Conservation (phyloP, 2,329 filamentous ascomycete genomes). For the Fusarium globosum region DNA sequence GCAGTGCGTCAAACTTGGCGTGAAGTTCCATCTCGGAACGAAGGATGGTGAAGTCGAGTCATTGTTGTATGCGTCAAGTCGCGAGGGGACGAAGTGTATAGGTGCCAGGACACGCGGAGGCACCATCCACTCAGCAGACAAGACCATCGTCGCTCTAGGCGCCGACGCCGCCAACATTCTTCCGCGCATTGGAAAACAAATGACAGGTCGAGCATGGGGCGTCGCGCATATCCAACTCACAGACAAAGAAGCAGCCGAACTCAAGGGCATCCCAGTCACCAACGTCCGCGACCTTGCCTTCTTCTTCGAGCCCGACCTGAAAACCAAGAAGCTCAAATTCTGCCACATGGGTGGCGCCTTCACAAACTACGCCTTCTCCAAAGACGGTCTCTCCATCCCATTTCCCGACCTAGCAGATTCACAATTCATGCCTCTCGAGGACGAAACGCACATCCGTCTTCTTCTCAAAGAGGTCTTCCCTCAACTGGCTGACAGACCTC, state of each 20-base stretch:
- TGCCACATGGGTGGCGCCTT: constrained; percentile 32
- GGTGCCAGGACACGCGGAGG: constrained; percentile 18
- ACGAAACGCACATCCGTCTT: constrained; percentile 19
- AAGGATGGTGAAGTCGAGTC: constrained; percentile 27
- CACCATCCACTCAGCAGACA: constrained; percentile 19
- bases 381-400: constrained; percentile 20
- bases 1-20: constrained; percentile 20
- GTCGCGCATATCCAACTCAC: constrained; percentile 30
- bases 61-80: constrained; percentile 9
- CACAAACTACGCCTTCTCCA: constrained; percentile 28
- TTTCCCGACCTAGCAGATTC: constrained; percentile 7
- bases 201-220: constrained; percentile 28
- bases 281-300: constrained; percentile 30
- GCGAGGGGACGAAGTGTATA: constrained; percentile 14
- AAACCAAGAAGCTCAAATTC: constrained; percentile 31
- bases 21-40: constrained; percentile 16
- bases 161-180: constrained; percentile 19
- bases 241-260: constrained; percentile 12
- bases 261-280: constrained; percentile 25
- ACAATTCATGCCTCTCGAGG: constrained; percentile 31
- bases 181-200: constrained; percentile 24
- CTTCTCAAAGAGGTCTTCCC: constrained; percentile 21
- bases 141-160: constrained; percentile 18
- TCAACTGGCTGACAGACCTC: neutral
- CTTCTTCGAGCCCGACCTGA: constrained; percentile 25